These are phyloP conservation scores for Fusarium redolens DNA, from an alignment of 2,329 filamentous ascomycete species.

Conservation along the genomic window DNA sequence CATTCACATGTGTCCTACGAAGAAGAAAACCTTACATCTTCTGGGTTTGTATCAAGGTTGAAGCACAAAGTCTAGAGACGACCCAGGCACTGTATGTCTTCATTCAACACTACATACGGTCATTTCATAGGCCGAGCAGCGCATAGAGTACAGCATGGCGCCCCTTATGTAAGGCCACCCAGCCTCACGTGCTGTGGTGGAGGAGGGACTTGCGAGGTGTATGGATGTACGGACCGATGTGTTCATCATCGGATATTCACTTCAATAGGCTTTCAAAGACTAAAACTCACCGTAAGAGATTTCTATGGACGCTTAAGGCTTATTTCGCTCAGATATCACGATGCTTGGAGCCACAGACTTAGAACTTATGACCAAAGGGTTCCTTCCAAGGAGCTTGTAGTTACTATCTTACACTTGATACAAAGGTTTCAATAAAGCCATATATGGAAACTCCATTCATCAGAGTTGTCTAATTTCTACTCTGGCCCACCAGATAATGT, in stretches of 20 bases:
- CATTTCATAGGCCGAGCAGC: neutral
- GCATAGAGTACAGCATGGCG: neutral
- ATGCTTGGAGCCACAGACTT: neutral
- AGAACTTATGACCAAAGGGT: neutral
- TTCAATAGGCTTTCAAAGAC: neutral
- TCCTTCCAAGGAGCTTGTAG: neutral
- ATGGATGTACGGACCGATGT: neutral
- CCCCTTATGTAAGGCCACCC: neutral
- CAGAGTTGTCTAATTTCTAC: neutral
- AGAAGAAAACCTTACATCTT: neutral
- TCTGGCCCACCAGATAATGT: too few relatives aligned
- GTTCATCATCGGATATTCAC: neutral
- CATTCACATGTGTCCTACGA: neutral
- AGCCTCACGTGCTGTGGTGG: neutral
- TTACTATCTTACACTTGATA: neutral
- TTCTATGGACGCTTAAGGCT: neutral
- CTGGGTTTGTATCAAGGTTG: neutral
- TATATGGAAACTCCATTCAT: neutral
- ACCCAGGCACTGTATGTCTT: neutral
- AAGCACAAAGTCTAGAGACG: neutral
- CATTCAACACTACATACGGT: neutral
- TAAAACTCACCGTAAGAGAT: too few relatives aligned
- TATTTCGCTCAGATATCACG: neutral
- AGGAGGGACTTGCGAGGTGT: neutral
- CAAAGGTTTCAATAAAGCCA: too few relatives aligned